These are phyloP conservation scores for Paracamarosporium sp. DNA, from an alignment of 2,329 filamentous ascomycete species.

Conservation along the genomic window DNA sequence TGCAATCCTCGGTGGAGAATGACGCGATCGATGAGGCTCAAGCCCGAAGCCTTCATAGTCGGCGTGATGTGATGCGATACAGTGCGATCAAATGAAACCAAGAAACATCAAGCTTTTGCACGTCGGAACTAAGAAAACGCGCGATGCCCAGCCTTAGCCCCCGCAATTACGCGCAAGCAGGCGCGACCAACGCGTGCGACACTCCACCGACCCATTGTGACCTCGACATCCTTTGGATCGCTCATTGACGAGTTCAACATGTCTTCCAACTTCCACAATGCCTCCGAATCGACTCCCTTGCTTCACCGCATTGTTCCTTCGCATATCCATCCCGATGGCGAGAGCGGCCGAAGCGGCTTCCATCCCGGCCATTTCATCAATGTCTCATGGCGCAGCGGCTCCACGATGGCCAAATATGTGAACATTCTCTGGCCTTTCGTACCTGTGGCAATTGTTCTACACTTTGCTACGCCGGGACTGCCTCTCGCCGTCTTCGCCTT, in stretches of 20 bases:
- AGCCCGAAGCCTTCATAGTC: not conserved
- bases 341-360: constrained; percentile 72
- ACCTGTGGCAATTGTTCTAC: constrained; percentile 69
- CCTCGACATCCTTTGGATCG: not conserved
- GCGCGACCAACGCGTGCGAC: not conserved
- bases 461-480: constrained; percentile 60
- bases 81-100: not conserved
- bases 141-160: constrained; percentile 17
- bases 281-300: constrained; percentile 37
- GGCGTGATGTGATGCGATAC: not conserved
- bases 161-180: not conserved
- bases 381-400: constrained; percentile 70
- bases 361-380: constrained; percentile 67
- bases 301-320: constrained; percentile 36
- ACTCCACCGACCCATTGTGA: not conserved
- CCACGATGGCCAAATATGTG: constrained; percentile 67
- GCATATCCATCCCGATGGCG: constrained; percentile 60
- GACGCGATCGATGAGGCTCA: not conserved
- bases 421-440: constrained; percentile 80
- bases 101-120: not conserved
- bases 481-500: constrained; percentile 71
- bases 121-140: not conserved
- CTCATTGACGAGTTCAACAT: constrained; percentile 4
- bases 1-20: not conserved
- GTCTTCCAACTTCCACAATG: constrained; percentile 23